Conservation (phyloP, 2,329 filamentous ascomycete species). For the Arthrobotrys sinensis region DNA sequence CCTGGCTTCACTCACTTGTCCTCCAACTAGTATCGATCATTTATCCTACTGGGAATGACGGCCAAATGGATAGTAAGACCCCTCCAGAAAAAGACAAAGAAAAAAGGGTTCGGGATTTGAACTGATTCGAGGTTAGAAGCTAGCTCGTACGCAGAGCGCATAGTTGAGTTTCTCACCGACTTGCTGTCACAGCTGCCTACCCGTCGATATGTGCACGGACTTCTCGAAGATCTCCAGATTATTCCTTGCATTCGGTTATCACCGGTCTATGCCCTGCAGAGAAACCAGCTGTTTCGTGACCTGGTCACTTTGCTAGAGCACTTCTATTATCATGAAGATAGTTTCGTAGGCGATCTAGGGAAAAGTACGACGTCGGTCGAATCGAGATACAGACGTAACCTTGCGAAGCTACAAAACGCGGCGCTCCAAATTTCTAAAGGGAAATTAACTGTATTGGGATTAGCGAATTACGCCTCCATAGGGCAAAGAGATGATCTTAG, state of each 20-base stretch:
- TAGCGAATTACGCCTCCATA: slow-evolving; percentile 93
- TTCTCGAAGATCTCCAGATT: slow-evolving; percentile 88
- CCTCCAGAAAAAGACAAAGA: neutral
- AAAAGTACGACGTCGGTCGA: slow-evolving; percentile 78
- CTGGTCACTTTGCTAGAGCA: slow-evolving; percentile 85
- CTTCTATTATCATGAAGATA: slow-evolving; percentile 80
- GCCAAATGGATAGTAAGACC: slow-evolving; percentile 54
- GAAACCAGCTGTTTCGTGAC: slow-evolving; percentile 84
- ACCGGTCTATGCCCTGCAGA: slow-evolving; percentile 80
- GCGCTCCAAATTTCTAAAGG: slow-evolving; percentile 38
- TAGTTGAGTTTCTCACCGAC: slow-evolving; percentile 90
- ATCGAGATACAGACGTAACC: slow-evolving; percentile 77
- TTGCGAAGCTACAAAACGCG: slow-evolving; percentile 80
- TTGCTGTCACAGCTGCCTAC: slow-evolving; percentile 94
- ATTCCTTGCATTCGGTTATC: slow-evolving; percentile 84
- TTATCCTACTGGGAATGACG: slow-evolving; percentile 70
- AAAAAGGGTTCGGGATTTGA: slow-evolving; percentile 67
- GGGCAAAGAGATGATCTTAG: slow-evolving; percentile 84
- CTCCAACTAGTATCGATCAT: slow-evolving; percentile 85
- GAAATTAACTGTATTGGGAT: slow-evolving; percentile 82
- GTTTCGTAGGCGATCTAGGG: neutral
- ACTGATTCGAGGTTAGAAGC: slow-evolving; percentile 73
- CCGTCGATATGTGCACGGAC: slow-evolving; percentile 89
- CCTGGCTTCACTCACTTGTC: slow-evolving; percentile 90
- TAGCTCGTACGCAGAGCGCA: slow-evolving; percentile 89